phyloP scores from a whole-genome alignment of 495 filamentous ascomycete species.

The Aspergillus coremiiformis region DNA sequence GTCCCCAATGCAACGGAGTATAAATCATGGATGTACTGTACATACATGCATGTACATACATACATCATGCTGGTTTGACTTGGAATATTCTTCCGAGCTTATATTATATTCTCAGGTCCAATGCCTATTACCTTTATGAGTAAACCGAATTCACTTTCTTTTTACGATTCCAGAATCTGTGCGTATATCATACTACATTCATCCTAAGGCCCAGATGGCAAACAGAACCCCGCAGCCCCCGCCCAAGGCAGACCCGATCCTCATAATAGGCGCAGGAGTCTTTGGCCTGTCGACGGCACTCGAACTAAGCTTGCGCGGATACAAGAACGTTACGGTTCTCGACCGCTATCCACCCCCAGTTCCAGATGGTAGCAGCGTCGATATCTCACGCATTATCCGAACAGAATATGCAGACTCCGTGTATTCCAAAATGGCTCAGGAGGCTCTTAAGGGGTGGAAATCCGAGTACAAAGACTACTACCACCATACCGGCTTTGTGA shows the following conservation, averaged over 20 bases:
- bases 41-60: too few relatives aligned
- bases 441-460: conserved; percentile 59
- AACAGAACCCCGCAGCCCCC: background rate
- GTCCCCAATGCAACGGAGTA: too few relatives aligned
- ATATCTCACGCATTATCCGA: conserved; percentile 60
- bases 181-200: background rate
- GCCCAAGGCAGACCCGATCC: conserved; percentile 25
- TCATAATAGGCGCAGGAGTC: conserved; percentile 32
- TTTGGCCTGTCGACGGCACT: conserved; percentile 27
- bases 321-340: conserved; percentile 36
- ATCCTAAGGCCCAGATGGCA: background rate
- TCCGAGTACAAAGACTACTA: conserved; percentile 27
- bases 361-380: conserved; percentile 52
- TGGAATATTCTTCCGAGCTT: too few relatives aligned
- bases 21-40: too few relatives aligned
- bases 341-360: conserved; percentile 50
- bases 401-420: conserved; percentile 62
- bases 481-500: conserved; percentile 22
- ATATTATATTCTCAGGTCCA: too few relatives aligned
- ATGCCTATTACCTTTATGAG: background rate
- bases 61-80: too few relatives aligned
- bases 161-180: background rate
- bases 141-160: background rate
- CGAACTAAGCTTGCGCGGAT: conserved; percentile 20
- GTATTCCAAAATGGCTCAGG: conserved; percentile 55